Evolutionary conservation across 306 rosid genomes (phyloP), one percentile per base, ranked within the genome.

Genomic region (Quillaja saponaria): DNA sequence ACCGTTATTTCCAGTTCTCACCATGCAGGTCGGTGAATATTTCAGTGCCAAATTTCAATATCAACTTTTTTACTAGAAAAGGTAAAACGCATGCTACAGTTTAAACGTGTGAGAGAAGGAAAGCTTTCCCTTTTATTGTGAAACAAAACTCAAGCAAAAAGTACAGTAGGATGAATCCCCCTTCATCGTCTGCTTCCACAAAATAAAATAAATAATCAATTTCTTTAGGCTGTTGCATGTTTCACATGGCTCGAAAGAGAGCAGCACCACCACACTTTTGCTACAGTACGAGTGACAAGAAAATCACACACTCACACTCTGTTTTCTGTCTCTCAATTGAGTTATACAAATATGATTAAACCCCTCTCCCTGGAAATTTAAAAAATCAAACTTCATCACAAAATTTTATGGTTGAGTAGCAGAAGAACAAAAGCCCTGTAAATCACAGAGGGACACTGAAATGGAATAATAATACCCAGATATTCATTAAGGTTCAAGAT

Each of bases 211-310:
- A n/a, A n/a, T n/a, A n/a, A n/a, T n/a, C n/a, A n/a, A n/a, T n/a
- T n/a, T n/a, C 25, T 13, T 12, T 3, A 10, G 11, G 49, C 38
- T 34, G 31, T 58, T 50, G 58, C 77, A 69, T 69, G 69, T 81
- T 66, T 73, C 78, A 66, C 80, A 66, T 66, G 80, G 39, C 53
- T 61, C 10, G 39, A 65, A 67, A 40, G 47, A 15, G 31, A 3
- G 10, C 12, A 3, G 10, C 12, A 17, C 13, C 0, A 34, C 49
- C 58, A 52, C 42, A 62, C 46, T 75, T 0, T 18, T 6, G 16
- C 25, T 10, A 18, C 34, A 9, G 47, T 17, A 68, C 56, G 50
- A 2, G 13, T 51, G 6, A 33, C 50, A 45, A 55, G 60, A 44
- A n/a, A n/a, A 25, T 34, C 37, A 34, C 50, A 18, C 4, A 25